Evolutionary conservation across 805 yeast genomes (phyloP).

Genomic region (Candida golubevii): DNA sequence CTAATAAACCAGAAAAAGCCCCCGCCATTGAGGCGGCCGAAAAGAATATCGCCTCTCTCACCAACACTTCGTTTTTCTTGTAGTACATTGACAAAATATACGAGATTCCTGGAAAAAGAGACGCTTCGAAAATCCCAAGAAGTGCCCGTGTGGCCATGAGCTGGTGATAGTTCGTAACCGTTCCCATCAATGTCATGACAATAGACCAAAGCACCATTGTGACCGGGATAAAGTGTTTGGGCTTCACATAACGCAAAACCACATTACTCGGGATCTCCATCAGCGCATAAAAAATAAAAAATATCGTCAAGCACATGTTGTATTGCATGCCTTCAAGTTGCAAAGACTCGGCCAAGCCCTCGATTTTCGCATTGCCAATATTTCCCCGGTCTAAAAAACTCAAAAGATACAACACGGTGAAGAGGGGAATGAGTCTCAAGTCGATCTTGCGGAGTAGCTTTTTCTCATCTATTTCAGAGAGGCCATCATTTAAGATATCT

Average conservation of each 20-base stretch:
- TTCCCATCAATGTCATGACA: slow-evolving; percentile 63
- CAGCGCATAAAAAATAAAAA: slow-evolving; percentile 65
- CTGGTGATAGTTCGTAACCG: slow-evolving; percentile 53
- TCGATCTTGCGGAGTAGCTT: slow-evolving; percentile 63
- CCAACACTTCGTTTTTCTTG: slow-evolving; percentile 60
- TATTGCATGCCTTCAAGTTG: slow-evolving; percentile 54
- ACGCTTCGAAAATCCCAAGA: slow-evolving; percentile 65
- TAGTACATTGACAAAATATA: slow-evolving; percentile 66
- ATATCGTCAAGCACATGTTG: slow-evolving; percentile 62
- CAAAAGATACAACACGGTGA: slow-evolving; percentile 67
- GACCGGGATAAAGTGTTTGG: slow-evolving; percentile 58
- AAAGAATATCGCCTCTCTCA: slow-evolving; percentile 66
- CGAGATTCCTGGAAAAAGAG: slow-evolving; percentile 72
- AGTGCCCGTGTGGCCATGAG: slow-evolving; percentile 60
- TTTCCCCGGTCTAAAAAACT: slow-evolving; percentile 80
- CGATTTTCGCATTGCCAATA: slow-evolving; percentile 74
- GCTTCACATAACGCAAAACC: slow-evolving; percentile 52
- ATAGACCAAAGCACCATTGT: slow-evolving; percentile 61
- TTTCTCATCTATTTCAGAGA: slow-evolving; percentile 42
- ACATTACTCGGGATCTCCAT: slow-evolving; percentile 66
- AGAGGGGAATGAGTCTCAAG: slow-evolving; percentile 66
- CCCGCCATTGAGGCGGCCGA: slow-evolving; percentile 72
- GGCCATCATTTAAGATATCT: not conserved
- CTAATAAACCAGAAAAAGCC: slow-evolving; percentile 73
- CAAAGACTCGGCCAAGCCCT: slow-evolving; percentile 58